phyloP scores from a whole-genome alignment of 2,329 filamentous ascomycete genomes.

The Colletotrichum cordylinicola region DNA sequence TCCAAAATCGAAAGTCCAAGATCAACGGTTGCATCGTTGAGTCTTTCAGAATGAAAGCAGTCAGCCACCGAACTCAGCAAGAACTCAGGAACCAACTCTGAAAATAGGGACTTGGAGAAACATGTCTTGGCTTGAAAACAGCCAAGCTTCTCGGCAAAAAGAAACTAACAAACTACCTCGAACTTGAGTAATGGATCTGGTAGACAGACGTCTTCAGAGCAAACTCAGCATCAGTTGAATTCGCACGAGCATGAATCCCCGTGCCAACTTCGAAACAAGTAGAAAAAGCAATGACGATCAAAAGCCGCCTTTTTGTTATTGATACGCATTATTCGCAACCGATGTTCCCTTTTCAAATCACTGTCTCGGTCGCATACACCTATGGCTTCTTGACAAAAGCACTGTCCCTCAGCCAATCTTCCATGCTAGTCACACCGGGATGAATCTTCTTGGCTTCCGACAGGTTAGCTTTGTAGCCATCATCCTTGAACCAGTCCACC shows the following conservation, averaged over 20 bases:
- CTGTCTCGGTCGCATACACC: background rate
- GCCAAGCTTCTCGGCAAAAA: background rate
- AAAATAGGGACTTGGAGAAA: background rate
- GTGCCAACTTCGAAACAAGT: background rate
- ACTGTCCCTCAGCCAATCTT: background rate
- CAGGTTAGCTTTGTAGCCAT: background rate
- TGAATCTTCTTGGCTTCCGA: background rate
- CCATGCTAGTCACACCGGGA: background rate
- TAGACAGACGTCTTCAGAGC: background rate
- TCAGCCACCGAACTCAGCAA: background rate
- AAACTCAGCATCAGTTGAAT: background rate
- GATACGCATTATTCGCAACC: background rate
- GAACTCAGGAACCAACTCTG: background rate
- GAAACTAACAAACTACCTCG: background rate
- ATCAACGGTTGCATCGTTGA: background rate
- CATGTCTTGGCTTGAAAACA: background rate
- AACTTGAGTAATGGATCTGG: no score
- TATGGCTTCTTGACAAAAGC: background rate
- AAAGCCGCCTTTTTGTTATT: background rate
- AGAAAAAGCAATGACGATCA: background rate
- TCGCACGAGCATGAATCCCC: background rate
- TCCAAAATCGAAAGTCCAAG: background rate
- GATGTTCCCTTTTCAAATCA: background rate
- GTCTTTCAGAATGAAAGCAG: background rate
- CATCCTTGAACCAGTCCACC: constrained; percentile 1